Percentiles rank a stretch among this genome's conserved stretches.
phyloP scores from a whole-genome alignment of 305 asterid genomes.

The Solanum hybrid region DNA sequence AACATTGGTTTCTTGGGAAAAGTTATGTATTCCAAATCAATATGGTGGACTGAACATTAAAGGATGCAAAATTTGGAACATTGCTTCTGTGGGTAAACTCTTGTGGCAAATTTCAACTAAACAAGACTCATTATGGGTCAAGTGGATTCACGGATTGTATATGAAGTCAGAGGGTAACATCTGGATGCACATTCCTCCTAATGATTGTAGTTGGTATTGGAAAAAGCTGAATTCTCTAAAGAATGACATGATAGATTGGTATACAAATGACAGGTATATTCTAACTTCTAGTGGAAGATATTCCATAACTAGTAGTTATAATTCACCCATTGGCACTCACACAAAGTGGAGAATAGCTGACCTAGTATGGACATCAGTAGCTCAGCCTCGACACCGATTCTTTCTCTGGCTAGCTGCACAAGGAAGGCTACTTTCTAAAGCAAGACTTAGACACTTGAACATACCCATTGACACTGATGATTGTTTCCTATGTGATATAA shows the following conservation, averaged over 20 bases:
- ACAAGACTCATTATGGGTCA: too few species aligned
- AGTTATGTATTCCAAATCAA: too few species aligned
- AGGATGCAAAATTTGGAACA: too few species aligned
- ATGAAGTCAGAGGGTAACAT: too few species aligned
- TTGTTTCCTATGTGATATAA: not conserved
- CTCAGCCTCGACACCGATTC: not conserved
- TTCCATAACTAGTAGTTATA: not conserved
- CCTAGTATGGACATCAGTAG: not conserved
- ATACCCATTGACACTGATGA: not conserved
- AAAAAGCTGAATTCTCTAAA: not conserved
- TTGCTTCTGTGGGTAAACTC: too few species aligned
- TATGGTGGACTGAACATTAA: too few species aligned
- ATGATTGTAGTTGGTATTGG: not conserved
- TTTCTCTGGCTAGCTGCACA: not conserved
- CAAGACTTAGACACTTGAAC: not conserved
- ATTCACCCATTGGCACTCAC: not conserved
- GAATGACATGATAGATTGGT: not conserved
- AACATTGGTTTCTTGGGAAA: too few species aligned
- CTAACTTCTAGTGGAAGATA: not conserved
- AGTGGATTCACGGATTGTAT: too few species aligned
- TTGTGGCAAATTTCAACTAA: too few species aligned
- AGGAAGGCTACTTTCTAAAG: not conserved
- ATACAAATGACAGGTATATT: not conserved
- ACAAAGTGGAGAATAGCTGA: not conserved
- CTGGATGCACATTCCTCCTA: not conserved